Evolutionary conservation across 305 asterid species (phyloP), one percentile per base, ranked within the genome.

Genomic region (Fraxinus sp.): DNA sequence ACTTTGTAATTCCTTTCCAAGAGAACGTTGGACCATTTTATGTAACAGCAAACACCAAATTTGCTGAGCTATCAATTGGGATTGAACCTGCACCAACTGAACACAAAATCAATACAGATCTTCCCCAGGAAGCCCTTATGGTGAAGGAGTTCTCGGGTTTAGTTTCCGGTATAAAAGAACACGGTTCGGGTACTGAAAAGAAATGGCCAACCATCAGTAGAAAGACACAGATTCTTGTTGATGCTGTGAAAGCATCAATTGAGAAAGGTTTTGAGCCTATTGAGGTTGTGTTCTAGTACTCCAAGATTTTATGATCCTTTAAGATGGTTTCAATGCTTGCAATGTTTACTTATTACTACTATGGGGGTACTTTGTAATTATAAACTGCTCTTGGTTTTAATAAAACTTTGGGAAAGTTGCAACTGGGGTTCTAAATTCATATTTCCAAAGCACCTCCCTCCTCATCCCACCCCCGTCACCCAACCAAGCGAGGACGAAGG

Each of bases 101-200:
- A 77, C 93, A 91, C 83, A 80, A 76, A 1, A 91, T 94, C 1
- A 57, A 13, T 0, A 90, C 93, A 0, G 97, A 91, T 62, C 90
- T 90, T 80, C 96, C 97, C 22, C 99, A 96, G 77, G 99, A 96
- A 86, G 98, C 91, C n/a, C 90, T 87, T 11, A 89, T 94, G 97
- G 88, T 96, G 81, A 87, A 68, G 76, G 97, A 92, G 87, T 94
- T 95, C 72, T 86, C 91, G 24, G 85, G 92, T 30, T 82, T 93
- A 71, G 97, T 94, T 6, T 84, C 80, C 3, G 37, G 86, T 37
- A 83, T 94, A 39, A 90, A 88, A 80, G 82, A 66, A 13, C 85
- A 83, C 0, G 97, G 96, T 14, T 87, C 78, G 0, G 85, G 86
- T 39, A 94, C 96, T 0, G 96, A 91, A 87, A 88, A 90, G 88